Evolutionary conservation across 768 basidiomycete species (phyloP).

Genomic region (Boletus rufocinnamomeus): DNA sequence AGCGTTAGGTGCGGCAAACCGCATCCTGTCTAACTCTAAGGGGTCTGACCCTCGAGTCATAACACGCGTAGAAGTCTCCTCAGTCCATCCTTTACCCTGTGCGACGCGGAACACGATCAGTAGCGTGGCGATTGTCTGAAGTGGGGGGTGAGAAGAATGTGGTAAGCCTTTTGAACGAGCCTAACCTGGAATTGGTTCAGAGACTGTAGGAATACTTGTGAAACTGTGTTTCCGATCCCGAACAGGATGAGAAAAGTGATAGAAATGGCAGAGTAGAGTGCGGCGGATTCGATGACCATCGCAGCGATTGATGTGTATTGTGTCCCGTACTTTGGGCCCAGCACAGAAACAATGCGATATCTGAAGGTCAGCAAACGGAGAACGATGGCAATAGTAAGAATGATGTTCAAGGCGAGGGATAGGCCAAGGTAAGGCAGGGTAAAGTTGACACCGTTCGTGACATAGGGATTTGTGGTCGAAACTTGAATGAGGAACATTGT

Average conservation of each 20-base stretch:
- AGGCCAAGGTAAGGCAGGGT: conserved; percentile 29
- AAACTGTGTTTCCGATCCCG: conserved; percentile 19
- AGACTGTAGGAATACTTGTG: conserved; percentile 33
- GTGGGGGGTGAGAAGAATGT: neutral
- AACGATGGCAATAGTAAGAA: conserved; percentile 36
- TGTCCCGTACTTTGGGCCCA: conserved; percentile 27
- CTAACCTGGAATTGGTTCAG: conserved; percentile 33
- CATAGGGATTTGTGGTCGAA: conserved; percentile 15
- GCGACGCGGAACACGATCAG: conserved; percentile 13
- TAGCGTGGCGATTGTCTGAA: conserved; percentile 8
- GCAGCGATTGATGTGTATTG: conserved; percentile 36
- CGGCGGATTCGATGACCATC: conserved; percentile 40
- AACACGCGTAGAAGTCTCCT: conserved; percentile 3
- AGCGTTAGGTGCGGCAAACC: neutral
- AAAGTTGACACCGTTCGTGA: conserved; percentile 13
- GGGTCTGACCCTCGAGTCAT: neutral
- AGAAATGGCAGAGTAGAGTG: conserved; percentile 30
- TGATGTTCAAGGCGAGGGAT: conserved; percentile 35
- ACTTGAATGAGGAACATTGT: conserved; percentile 13
- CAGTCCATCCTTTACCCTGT: conserved; percentile 11
- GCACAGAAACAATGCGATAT: neutral
- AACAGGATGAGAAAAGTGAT: conserved; percentile 36
- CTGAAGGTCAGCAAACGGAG: conserved; percentile 30
- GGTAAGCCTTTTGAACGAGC: neutral
- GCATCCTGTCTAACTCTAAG: neutral